Percentiles rank a stretch among this genome's conserved stretches.
Conservation (phyloP, 306 rosid species). For the Malus sieversii region DNA sequence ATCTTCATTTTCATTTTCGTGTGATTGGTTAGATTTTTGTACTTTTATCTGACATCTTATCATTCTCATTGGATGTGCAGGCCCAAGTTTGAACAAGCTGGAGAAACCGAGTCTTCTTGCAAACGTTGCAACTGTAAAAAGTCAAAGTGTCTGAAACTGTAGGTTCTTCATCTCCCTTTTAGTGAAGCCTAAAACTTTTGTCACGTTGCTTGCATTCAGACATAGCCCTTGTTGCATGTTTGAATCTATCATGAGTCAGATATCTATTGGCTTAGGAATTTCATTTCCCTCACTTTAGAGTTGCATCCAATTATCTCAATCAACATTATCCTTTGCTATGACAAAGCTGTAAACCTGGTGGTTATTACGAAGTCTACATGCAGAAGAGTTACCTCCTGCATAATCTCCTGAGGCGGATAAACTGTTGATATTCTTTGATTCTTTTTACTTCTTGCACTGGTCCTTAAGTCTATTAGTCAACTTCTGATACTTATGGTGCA, state of each 20-base stretch:
- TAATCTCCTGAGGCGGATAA: not conserved
- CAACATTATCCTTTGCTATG: not conserved
- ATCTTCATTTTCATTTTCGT: not conserved
- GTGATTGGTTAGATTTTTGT: conserved; percentile 2
- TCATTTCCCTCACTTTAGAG: not conserved
- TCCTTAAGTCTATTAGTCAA: not conserved
- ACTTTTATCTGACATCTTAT: conserved; percentile 23
- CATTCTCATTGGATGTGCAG: conserved; percentile 43
- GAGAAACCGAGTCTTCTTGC: conserved; percentile 63
- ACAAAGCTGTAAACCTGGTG: not conserved
- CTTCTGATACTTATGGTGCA: conserved; percentile 18
- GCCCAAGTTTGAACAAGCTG: conserved; percentile 51
- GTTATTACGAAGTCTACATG: not conserved
- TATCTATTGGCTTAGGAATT: not conserved
- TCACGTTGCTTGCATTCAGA: not conserved
- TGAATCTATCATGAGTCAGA: not conserved
- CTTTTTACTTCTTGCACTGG: not conserved
- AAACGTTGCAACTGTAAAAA: conserved; percentile 91
- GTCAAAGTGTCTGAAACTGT: conserved; percentile 94
- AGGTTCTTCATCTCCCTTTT: conserved; percentile 26
- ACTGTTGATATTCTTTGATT: not conserved
- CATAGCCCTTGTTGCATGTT: not conserved
- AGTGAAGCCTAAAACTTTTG: not conserved
- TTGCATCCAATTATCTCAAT: not conserved
- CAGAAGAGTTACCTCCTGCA: not conserved